Evolutionary conservation across 441 rosid species (phyloP).

Genomic region (Gossypium davidsonii): DNA sequence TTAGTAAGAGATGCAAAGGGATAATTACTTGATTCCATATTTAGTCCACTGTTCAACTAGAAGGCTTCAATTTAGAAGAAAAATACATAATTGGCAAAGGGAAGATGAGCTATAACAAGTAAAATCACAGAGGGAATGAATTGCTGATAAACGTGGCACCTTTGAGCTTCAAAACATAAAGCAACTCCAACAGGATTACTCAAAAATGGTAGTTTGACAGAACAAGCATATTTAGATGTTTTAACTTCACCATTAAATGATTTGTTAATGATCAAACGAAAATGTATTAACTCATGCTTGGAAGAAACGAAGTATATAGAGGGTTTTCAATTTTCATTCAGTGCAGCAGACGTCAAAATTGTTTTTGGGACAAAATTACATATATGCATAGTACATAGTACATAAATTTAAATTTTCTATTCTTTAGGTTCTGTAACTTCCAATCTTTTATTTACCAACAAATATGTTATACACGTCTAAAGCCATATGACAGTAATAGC

Average conservation of each 20-base stretch:
- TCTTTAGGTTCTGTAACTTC: not conserved
- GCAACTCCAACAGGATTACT: not conserved
- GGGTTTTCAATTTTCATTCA: not conserved
- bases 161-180: not conserved
- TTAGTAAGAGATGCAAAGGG: slow-evolving; percentile 17
- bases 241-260: not conserved
- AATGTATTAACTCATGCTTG: not conserved
- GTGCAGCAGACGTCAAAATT: not conserved
- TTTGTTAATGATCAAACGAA: not conserved
- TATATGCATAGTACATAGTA: not conserved
- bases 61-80: not conserved
- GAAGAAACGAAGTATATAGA: not conserved
- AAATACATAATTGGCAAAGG: not conserved
- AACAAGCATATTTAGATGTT: not conserved
- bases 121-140: not conserved
- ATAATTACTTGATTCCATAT: not conserved
- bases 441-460: not conserved
- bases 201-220: not conserved
- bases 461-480: not conserved
- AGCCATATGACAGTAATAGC: not conserved
- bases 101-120: not conserved
- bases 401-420: not conserved
- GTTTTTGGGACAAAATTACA: not conserved
- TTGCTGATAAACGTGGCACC: not conserved
- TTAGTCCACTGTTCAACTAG: slow-evolving; percentile 17